phyloP scores from a whole-genome alignment of 1,284 basidiomycete species.

The Rhodotorula sp. region DNA sequence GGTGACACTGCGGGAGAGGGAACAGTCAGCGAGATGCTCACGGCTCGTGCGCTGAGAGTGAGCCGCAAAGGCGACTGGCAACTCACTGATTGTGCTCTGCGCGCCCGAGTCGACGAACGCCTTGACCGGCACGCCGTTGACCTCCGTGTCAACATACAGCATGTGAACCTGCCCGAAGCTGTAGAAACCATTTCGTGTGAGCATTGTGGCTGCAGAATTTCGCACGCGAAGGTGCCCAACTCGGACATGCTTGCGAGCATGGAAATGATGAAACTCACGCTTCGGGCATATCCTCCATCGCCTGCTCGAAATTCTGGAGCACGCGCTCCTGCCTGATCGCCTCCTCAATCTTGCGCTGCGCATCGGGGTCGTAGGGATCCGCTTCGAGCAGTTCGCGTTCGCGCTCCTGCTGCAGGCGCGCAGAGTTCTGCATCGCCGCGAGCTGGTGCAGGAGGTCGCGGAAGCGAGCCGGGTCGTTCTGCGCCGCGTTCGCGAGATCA shows the following conservation, averaged over 20 bases:
- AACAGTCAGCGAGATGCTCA: not conserved
- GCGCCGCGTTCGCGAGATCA: conserved; percentile 72
- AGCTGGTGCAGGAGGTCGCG: conserved; percentile 59
- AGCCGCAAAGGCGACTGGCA: not conserved
- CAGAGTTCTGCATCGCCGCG: conserved; percentile 42
- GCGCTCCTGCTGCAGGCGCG: conserved; percentile 59
- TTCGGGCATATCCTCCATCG: conserved; percentile 62
- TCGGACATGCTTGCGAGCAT: not conserved
- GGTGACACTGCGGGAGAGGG: conserved; percentile 71
- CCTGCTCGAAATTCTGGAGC: conserved; percentile 82
- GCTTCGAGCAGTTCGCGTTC: conserved; percentile 47
- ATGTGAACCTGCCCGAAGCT: conserved; percentile 89
- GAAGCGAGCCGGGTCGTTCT: conserved; percentile 68
- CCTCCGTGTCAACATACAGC: conserved; percentile 84
- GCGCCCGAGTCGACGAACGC: conserved; percentile 98
- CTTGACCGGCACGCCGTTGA: conserved; percentile 85
- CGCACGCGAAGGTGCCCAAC: not conserved
- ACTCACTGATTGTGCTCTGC: conserved; percentile 90
- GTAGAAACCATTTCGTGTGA: too few species aligned
- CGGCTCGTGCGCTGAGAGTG: not conserved
- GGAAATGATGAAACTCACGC: conserved; percentile 51
- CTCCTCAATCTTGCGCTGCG: conserved; percentile 91
- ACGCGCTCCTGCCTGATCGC: conserved; percentile 87
- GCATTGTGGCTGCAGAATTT: too few species aligned
- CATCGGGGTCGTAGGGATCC: conserved; percentile 65